phyloP scores from a whole-genome alignment of 2,329 filamentous ascomycete genomes.

The Blastomyces percursus region DNA sequence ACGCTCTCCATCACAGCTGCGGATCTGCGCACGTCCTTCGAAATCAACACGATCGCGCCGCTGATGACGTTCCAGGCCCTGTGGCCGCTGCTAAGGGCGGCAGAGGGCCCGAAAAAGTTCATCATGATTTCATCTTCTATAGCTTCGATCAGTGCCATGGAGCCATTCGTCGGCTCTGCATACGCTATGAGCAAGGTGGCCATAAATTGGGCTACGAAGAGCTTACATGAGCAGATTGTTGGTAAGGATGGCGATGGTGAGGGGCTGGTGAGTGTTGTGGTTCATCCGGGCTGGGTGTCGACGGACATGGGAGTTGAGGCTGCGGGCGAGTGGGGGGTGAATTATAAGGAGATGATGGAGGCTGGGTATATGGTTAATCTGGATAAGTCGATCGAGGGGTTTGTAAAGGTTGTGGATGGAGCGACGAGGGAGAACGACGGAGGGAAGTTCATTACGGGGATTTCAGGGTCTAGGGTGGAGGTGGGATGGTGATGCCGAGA shows the following conservation, averaged over 20 bases:
- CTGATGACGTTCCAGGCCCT: constrained; percentile 18
- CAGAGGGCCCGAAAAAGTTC: constrained; percentile 13
- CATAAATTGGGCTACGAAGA: constrained; percentile 16
- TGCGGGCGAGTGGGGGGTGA: constrained; percentile 25
- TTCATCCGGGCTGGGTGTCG: constrained; percentile 33
- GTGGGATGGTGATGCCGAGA: constrained; percentile 13
- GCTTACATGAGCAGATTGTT: constrained; percentile 20
- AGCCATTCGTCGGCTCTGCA: constrained; percentile 15
- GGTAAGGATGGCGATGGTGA: neutral
- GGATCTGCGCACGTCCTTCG: constrained; percentile 14
- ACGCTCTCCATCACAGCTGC: constrained; percentile 29
- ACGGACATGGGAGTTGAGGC: constrained; percentile 21
- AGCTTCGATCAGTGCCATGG: constrained; percentile 16
- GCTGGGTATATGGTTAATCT: constrained; percentile 20
- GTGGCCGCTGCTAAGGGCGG: constrained; percentile 12
- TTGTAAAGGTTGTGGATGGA: constrained; percentile 29
- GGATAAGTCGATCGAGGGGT: constrained; percentile 24
- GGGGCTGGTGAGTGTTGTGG: constrained; percentile 14
- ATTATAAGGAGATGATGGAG: neutral
- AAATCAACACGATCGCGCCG: constrained; percentile 28
- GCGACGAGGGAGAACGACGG: constrained; percentile 25
- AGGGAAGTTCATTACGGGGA: constrained; percentile 27
- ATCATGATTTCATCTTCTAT: constrained; percentile 17
- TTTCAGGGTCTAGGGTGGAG: constrained; percentile 18
- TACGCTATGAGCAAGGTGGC: constrained; percentile 20